phyloP scores from a whole-genome alignment of 108 stramenopile species.

The Fistulifera pelliculosa region DNA sequence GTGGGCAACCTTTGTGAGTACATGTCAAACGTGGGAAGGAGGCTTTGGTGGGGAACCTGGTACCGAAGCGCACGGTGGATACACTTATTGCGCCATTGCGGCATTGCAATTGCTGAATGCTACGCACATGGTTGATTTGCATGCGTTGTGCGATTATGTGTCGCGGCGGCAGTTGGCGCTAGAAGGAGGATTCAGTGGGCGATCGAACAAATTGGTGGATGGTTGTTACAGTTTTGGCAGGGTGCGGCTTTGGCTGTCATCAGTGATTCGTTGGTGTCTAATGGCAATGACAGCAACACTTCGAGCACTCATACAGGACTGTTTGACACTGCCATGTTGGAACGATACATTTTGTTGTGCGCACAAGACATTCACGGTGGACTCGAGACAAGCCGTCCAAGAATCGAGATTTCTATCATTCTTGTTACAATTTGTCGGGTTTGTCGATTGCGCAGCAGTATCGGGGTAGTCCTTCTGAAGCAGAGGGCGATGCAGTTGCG shows the following conservation, averaged over 20 bases:
- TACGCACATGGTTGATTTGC: constrained; percentile 34
- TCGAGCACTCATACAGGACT: constrained; percentile 13
- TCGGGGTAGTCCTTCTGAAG: not conserved
- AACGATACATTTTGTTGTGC: constrained; percentile 93
- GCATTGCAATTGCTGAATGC: constrained; percentile 31
- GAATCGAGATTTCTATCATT: constrained; percentile 94
- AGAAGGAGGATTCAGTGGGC: constrained; percentile 95
- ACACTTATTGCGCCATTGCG: constrained; percentile 94
- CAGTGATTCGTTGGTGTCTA: constrained; percentile 16
- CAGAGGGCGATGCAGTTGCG: constrained; percentile 18
- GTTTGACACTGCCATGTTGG: constrained; percentile 70
- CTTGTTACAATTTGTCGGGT: constrained; percentile 94
- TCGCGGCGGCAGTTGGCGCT: constrained; percentile 74
- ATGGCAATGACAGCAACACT: constrained; percentile 8
- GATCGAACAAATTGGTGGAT: constrained; percentile 97
- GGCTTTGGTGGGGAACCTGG: constrained; percentile 94
- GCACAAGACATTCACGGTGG: constrained; percentile 97
- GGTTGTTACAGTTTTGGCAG: constrained; percentile 99
- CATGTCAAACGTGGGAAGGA: constrained; percentile 96
- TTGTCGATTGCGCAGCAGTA: constrained; percentile 83
- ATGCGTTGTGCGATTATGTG: constrained; percentile 75
- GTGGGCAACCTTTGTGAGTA: constrained; percentile 36
- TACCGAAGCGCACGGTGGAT: constrained; percentile 97
- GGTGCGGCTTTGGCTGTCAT: constrained; percentile 81
- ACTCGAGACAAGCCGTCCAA: constrained; percentile 88